Conservation (phyloP, 352 stramenopile species). For the Pythium sukuiense region DNA sequence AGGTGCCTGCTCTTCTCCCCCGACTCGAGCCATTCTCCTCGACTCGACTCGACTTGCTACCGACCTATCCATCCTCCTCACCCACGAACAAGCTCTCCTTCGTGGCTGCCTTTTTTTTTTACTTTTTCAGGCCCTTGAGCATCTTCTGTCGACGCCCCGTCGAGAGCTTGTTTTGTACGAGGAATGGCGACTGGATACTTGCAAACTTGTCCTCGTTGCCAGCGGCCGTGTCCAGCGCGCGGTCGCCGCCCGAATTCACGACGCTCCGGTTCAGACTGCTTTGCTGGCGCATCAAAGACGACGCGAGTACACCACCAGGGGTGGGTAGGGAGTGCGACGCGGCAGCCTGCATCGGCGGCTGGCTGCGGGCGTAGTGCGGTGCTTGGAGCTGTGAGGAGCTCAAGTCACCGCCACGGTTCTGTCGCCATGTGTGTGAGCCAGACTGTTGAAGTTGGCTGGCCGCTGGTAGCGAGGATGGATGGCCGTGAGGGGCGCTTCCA, state of each 20-base stretch:
- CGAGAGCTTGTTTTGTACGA: conserved; percentile 86
- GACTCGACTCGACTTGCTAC: conserved; percentile 6
- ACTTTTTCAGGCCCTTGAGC: conserved; percentile 89
- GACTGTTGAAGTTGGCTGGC: conserved; percentile 30
- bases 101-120: conserved; percentile 21
- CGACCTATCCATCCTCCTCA: conserved; percentile 4
- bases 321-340: conserved; percentile 17
- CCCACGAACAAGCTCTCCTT: conserved; percentile 1
- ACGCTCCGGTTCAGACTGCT: conserved; percentile 72
- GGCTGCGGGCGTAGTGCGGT: background rate
- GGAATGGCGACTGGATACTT: conserved; percentile 85
- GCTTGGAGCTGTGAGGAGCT: conserved; percentile 4
- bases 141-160: conserved; percentile 86
- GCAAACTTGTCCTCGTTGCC: conserved; percentile 84
- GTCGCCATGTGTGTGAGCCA: conserved; percentile 69
- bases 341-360: conserved; percentile 13
- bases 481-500: background rate
- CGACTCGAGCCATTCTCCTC: background rate
- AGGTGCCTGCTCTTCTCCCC: background rate
- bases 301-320: conserved; percentile 22
- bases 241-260: conserved; percentile 21
- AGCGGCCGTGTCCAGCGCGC: conserved; percentile 35
- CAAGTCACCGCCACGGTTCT: conserved; percentile 18
- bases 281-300: conserved; percentile 33
- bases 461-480: background rate